phyloP scores from a whole-genome alignment of 495 filamentous ascomycete species.

The Platismatia glauca region DNA sequence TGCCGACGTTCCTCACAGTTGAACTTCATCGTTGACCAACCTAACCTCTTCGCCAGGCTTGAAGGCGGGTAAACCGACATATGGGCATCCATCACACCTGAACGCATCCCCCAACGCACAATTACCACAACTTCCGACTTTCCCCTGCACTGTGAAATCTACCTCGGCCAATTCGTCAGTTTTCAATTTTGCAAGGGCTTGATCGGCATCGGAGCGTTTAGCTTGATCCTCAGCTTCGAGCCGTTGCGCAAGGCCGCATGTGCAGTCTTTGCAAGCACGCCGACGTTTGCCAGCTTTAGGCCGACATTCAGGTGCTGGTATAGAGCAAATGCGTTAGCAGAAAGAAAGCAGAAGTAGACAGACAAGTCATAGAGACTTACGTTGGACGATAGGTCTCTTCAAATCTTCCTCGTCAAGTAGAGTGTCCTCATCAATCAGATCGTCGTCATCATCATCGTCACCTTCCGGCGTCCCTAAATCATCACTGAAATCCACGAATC shows the following conservation, averaged over 20 bases:
- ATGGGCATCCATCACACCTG: slow-evolving; percentile 67
- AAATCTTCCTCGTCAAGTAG: slow-evolving; percentile 78
- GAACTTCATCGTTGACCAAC: slow-evolving; percentile 75
- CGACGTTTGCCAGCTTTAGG: slow-evolving; percentile 78
- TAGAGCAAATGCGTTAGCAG: slow-evolving; percentile 7
- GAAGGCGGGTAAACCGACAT: slow-evolving; percentile 88
- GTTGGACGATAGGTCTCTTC: slow-evolving; percentile 59
- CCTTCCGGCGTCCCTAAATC: slow-evolving; percentile 51
- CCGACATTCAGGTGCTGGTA: slow-evolving; percentile 66
- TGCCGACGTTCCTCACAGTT: slow-evolving; percentile 57
- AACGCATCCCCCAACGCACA: slow-evolving; percentile 84
- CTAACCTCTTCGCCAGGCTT: slow-evolving; percentile 92
- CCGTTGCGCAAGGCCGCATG: slow-evolving; percentile 61
- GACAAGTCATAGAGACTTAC: slow-evolving; percentile 43
- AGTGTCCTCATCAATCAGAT: slow-evolving; percentile 83
- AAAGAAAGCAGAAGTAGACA: background rate
- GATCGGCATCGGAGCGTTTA: slow-evolving; percentile 44
- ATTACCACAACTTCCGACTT: slow-evolving; percentile 86
- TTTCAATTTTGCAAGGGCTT: slow-evolving; percentile 57
- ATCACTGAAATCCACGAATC: slow-evolving; percentile 62
- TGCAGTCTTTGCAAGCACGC: slow-evolving; percentile 95
- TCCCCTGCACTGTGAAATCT: slow-evolving; percentile 93
- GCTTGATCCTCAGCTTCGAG: slow-evolving; percentile 33
- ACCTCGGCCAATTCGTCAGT: slow-evolving; percentile 74
- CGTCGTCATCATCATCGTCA: slow-evolving; percentile 64